A percentile compares a stretch with the other conserved stretches of the same genome.
Conservation (phyloP, 192 early-diverging fungal species). For the Geranomyces variabilis region DNA sequence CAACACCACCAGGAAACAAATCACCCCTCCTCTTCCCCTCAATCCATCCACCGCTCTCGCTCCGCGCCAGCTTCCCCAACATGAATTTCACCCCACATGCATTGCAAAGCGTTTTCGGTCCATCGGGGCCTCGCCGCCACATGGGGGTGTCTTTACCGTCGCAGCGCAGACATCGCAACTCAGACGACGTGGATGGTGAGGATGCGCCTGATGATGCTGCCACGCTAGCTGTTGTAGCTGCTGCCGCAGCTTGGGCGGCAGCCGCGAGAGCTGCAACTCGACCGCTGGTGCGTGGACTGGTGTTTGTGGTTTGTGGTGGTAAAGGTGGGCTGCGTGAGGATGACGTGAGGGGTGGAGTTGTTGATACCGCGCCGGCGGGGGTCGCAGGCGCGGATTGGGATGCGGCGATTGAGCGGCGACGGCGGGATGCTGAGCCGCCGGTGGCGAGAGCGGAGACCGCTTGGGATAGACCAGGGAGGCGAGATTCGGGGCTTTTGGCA, state of each 20-base stretch:
- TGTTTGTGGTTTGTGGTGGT: background rate
- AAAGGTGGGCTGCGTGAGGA: background rate
- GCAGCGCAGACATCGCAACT: conserved; percentile 32
- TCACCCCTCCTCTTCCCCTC: conserved; percentile 18
- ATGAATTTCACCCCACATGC: conserved; percentile 45
- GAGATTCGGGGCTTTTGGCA: background rate
- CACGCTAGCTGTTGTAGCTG: background rate
- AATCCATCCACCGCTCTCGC: conserved; percentile 16
- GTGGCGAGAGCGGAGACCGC: background rate
- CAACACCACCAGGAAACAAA: background rate
- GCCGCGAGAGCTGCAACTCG: background rate
- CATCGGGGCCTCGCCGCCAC: conserved; percentile 44
- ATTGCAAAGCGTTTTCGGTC: conserved; percentile 42
- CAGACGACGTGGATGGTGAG: background rate
- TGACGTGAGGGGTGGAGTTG: background rate
- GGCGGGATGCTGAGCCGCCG: background rate
- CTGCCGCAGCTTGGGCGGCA: too few relatives aligned
- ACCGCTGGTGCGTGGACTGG: conserved; percentile 3
- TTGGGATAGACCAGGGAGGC: background rate
- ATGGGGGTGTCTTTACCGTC: conserved; percentile 35
- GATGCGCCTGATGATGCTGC: background rate
- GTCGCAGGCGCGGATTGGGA: conserved; percentile 22
- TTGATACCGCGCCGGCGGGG: background rate
- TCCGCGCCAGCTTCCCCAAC: conserved; percentile 23
- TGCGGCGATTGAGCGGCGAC: background rate